These are phyloP conservation scores for Leccinum subfulvum DNA, from an alignment of 1,284 basidiomycete species.

Conservation along the genomic window DNA sequence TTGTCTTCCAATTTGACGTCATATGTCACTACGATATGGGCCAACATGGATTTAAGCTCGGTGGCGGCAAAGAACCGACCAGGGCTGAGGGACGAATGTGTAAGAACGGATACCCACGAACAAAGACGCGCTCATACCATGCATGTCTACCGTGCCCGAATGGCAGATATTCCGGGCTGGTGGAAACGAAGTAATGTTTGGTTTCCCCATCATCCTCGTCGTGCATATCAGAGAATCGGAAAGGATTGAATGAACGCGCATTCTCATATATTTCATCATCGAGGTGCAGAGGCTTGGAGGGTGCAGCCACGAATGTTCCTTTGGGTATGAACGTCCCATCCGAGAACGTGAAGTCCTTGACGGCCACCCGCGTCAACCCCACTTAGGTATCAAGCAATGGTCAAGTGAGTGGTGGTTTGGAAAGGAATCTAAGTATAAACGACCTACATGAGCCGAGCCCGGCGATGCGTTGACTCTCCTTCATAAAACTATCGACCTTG, in stretches of 20 bases:
- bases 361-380: neutral
- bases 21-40: conserved; percentile 11
- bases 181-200: conserved; percentile 8
- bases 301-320: conserved; percentile 21
- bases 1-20: conserved; percentile 11
- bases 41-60: conserved; percentile 13
- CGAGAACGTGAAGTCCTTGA: conserved; percentile 39
- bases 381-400: neutral
- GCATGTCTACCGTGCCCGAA: neutral
- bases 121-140: conserved; percentile 1
- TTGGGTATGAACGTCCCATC: conserved; percentile 35
- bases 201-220: neutral
- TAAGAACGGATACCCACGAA: neutral
- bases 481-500: conserved; percentile 48
- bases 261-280: conserved; percentile 30
- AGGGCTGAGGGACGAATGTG: conserved; percentile 2
- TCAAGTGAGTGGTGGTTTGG: neutral
- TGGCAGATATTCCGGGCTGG: conserved; percentile 5
- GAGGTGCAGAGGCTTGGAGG: conserved; percentile 26
- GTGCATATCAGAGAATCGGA: conserved; percentile 27
- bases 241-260: conserved; percentile 33
- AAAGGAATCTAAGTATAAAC: conserved; percentile 9
- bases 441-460: conserved; percentile 24
- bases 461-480: conserved; percentile 38
- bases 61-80: conserved; percentile 14